A percentile compares a stretch with the other conserved stretches of the same genome.
These are phyloP conservation scores for Candida albicans DNA, from an alignment of 1,139 yeast species.

Conservation along the genomic window DNA sequence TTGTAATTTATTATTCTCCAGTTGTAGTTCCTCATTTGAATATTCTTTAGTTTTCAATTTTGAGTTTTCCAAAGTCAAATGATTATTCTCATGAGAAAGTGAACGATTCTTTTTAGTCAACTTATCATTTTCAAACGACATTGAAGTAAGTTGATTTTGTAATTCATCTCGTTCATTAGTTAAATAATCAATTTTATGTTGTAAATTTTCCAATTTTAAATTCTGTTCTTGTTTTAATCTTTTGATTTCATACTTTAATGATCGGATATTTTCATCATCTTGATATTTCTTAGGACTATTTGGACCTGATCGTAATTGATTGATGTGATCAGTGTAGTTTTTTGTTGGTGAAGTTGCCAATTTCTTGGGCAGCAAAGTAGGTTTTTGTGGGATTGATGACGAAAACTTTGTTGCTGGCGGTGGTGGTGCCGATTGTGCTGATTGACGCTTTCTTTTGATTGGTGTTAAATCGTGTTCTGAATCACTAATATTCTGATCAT, in stretches of 20 bases:
- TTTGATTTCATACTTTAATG: background rate
- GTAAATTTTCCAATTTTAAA: background rate
- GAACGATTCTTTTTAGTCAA: background rate
- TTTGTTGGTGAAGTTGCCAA: constrained; percentile 6
- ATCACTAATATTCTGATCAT: background rate
- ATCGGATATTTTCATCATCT: background rate
- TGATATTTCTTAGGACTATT: constrained; percentile 4
- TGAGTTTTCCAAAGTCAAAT: background rate
- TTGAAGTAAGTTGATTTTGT: background rate
- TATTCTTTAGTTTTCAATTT: background rate
- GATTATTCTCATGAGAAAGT: background rate
- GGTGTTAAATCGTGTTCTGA: background rate
- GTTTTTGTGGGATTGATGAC: background rate
- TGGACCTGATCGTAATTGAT: constrained; percentile 5
- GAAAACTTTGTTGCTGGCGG: background rate
- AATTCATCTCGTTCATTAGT: constrained; percentile 2
- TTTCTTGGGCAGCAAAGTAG: constrained; percentile 4
- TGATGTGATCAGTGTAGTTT: constrained; percentile 5
- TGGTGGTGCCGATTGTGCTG: background rate
- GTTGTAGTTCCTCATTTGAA: background rate
- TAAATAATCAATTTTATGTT: background rate
- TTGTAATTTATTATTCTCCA: background rate
- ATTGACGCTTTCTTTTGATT: background rate
- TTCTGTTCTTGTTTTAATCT: background rate
- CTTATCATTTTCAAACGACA: background rate